phyloP scores from a whole-genome alignment of 345 rosid species.

The Salix exigua region DNA sequence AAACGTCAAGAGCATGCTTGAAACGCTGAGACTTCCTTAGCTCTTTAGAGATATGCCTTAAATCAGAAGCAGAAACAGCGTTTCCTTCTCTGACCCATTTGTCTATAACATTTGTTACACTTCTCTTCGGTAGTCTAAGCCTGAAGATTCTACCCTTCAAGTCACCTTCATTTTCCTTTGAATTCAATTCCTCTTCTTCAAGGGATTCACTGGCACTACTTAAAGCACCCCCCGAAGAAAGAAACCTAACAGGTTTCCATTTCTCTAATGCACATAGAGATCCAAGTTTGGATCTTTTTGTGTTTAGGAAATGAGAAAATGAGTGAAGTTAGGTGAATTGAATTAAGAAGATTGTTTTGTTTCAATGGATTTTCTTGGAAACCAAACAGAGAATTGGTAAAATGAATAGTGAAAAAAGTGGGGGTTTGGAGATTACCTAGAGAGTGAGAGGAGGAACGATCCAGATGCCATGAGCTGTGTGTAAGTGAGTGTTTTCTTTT shows the following conservation, averaged over 20 bases:
- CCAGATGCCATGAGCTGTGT: no score
- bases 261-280: not conserved
- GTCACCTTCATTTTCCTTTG: slow-evolving; percentile 46
- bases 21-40: slow-evolving; percentile 72
- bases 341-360: no score
- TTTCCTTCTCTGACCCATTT: slow-evolving; percentile 86
- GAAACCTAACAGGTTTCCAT: slow-evolving; percentile 1
- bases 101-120: slow-evolving; percentile 65
- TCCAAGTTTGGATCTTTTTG: slow-evolving; percentile 2
- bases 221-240: slow-evolving; percentile 33
- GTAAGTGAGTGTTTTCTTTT: no score
- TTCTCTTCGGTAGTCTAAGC: slow-evolving; percentile 79
- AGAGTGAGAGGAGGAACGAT: no score
- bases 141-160: slow-evolving; percentile 68
- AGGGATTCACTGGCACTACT: slow-evolving; percentile 26
- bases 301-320: not conserved
- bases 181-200: slow-evolving; percentile 38
- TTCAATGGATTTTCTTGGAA: not conserved
- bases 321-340: no score
- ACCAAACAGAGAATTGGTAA: not conserved
- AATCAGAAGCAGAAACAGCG: slow-evolving; percentile 45
- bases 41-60: slow-evolving; percentile 69
- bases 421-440: not conserved
- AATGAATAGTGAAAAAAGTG: no score
- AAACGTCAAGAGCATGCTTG: slow-evolving; percentile 95